Percentiles rank a stretch among this genome's conserved stretches.
phyloP scores from a whole-genome alignment of 306 rosid genomes.

The Lupinus albus region DNA sequence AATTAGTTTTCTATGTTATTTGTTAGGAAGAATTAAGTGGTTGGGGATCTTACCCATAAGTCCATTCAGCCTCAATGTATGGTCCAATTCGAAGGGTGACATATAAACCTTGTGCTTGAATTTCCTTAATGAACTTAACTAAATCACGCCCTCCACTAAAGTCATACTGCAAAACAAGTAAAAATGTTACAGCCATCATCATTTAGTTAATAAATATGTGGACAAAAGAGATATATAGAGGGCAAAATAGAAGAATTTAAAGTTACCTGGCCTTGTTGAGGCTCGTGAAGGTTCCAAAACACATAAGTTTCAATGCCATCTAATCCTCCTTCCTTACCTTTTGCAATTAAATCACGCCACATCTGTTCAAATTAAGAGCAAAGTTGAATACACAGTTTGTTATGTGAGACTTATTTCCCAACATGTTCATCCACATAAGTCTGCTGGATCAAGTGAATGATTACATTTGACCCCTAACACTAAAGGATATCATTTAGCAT shows the following conservation, averaged over 20 bases:
- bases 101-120: slow-evolving; percentile 76
- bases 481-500: no score
- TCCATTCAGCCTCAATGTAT: slow-evolving; percentile 80
- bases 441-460: no score
- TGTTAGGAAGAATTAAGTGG: neutral
- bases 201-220: neutral
- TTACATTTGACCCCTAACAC: no score
- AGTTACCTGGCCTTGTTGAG: slow-evolving; percentile 64
- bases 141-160: slow-evolving; percentile 70
- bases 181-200: neutral
- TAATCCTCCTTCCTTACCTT: slow-evolving; percentile 82
- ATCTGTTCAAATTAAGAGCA: slow-evolving; percentile 50
- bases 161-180: slow-evolving; percentile 54
- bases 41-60: slow-evolving; percentile 60
- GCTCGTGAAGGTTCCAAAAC: slow-evolving; percentile 94
- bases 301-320: slow-evolving; percentile 85
- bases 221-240: neutral
- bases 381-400: no score
- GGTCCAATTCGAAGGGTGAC: slow-evolving; percentile 89
- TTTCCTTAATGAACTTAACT: slow-evolving; percentile 69
- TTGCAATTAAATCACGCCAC: slow-evolving; percentile 77
- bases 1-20: neutral
- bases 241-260: neutral
- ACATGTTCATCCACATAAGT: no score
- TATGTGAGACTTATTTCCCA: no score